Conservation (phyloP, 2,329 filamentous ascomycete species). For the Thielaviopsis ethacetica region DNA sequence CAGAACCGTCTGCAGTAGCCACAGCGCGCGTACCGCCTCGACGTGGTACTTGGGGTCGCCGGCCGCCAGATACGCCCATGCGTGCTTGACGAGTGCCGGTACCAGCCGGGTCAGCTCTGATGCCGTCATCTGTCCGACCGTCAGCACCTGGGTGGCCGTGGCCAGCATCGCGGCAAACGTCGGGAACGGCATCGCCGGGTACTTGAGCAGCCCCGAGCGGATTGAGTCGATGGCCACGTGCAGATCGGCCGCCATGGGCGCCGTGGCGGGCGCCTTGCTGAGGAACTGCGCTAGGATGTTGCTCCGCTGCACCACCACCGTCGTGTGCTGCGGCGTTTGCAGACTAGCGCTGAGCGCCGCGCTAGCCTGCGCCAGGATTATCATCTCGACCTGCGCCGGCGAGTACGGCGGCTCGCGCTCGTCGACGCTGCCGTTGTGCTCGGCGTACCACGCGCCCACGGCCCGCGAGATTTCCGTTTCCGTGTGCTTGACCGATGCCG, state of each 20-base stretch:
- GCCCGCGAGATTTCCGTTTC: conserved; percentile 35
- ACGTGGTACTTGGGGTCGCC: conserved; percentile 83
- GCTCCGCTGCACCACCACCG: conserved; percentile 39
- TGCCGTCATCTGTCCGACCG: neutral
- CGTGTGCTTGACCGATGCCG: conserved; percentile 1
- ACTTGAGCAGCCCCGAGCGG: conserved; percentile 27
- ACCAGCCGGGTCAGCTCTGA: conserved; percentile 44
- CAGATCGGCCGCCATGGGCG: neutral
- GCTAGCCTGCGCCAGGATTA: conserved; percentile 41
- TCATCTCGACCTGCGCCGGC: conserved; percentile 33
- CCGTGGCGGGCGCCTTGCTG: conserved; percentile 25
- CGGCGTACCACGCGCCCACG: conserved; percentile 50
- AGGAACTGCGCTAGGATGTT: conserved; percentile 43
- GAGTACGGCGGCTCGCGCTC: conserved; percentile 42
- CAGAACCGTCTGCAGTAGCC: conserved; percentile 66
- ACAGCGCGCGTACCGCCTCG: conserved; percentile 72
- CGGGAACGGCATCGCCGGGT: conserved; percentile 33
- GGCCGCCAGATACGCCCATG: conserved; percentile 73
- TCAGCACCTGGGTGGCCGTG: conserved; percentile 14
- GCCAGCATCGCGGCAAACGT: conserved; percentile 42
- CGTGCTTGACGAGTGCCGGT: conserved; percentile 47
- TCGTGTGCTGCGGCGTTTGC: conserved; percentile 22
- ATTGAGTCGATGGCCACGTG: conserved; percentile 16
- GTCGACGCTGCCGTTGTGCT: conserved; percentile 54
- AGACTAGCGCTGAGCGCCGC: conserved; percentile 33